Evolutionary conservation across 768 basidiomycete genomes (phyloP), one percentile per base, ranked within the genome.

Genomic region (Xerocomus spinulosus): DNA sequence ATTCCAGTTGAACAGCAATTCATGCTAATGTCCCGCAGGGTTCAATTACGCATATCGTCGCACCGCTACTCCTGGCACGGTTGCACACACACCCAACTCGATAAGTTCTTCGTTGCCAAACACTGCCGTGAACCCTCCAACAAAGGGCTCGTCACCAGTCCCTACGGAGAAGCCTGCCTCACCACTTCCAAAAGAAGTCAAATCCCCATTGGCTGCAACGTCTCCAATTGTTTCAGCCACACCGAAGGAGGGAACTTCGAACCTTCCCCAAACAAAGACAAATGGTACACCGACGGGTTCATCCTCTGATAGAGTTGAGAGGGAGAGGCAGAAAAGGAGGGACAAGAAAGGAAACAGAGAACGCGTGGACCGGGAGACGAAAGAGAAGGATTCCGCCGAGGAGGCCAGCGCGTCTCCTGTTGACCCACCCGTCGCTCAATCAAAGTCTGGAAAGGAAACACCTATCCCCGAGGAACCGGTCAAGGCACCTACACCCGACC

Each of bases 41-140:
- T 94, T 98, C 75, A 96, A 98, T 71, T 99, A 92, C 56, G 90
- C 90, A 2, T 95, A 95, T 67, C 84, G 93, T 50, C 83, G 87
- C 46, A 82, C 82, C 5, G 79, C 83, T 26, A 79, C 69, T 3
- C 70, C 75, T 3, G 69, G 70, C 7, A 75, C 82, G 18, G 68
- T 74, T 9, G 71, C 71, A 2, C 75, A 78, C 17, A 86, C 83
- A 0, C 82, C 85, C 4, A 79, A 71, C 57, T 78, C 83, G 6
- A 66, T 75, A 6, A 73, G 75, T 1, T 76, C 80, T 13, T 67
- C 77, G 5, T 71, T 84, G 17, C 81, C 65, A 14, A 68, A 63
- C 72, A 33, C 67, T 50, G 34, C 64, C 2, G 61, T 66, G 30
- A 70, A 67, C 46, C 55, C 57, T 53, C 67, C 69, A 26, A 57